These are phyloP conservation scores for Artemisia tridentata DNA, from an alignment of 129 eudicot genomes.

Conservation along the genomic window DNA sequence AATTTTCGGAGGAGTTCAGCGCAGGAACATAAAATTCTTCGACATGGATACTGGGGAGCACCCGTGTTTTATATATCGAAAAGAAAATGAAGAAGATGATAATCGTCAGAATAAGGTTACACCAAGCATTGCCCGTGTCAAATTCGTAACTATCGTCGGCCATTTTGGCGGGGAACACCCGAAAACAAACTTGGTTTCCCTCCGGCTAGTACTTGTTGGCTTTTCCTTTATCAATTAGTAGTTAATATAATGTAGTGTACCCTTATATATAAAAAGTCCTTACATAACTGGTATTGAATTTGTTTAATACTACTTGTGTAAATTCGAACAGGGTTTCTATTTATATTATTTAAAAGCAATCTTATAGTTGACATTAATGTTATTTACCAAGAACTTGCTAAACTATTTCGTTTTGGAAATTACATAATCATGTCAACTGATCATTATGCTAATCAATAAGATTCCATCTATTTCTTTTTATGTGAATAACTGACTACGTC, in stretches of 20 bases:
- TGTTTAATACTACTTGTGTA: conserved; percentile 12
- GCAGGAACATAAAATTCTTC: conserved; percentile 27
- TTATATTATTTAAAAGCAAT: neutral
- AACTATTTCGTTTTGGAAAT: neutral
- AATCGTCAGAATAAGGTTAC: conserved; percentile 16
- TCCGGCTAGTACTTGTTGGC: neutral
- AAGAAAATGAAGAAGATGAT: conserved; percentile 29
- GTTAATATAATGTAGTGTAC: neutral
- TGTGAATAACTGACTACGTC: no score
- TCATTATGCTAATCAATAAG: neutral
- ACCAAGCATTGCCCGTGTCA: conserved; percentile 9
- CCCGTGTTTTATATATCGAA: conserved; percentile 27
- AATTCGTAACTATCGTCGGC: neutral
- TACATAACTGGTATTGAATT: neutral
- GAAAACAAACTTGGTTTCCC: neutral
- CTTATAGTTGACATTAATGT: conserved; percentile 11
- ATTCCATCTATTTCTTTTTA: neutral
- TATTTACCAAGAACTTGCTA: neutral
- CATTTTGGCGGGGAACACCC: neutral
- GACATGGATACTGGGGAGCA: conserved; percentile 25
- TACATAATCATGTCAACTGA: neutral
- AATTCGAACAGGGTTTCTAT: conserved; percentile 3
- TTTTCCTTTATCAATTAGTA: no score
- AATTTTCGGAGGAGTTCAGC: conserved; percentile 10
- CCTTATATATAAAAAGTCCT: neutral